phyloP scores from a whole-genome alignment of 2,329 filamentous ascomycete species.

The Plectosphaerella cucumerina region DNA sequence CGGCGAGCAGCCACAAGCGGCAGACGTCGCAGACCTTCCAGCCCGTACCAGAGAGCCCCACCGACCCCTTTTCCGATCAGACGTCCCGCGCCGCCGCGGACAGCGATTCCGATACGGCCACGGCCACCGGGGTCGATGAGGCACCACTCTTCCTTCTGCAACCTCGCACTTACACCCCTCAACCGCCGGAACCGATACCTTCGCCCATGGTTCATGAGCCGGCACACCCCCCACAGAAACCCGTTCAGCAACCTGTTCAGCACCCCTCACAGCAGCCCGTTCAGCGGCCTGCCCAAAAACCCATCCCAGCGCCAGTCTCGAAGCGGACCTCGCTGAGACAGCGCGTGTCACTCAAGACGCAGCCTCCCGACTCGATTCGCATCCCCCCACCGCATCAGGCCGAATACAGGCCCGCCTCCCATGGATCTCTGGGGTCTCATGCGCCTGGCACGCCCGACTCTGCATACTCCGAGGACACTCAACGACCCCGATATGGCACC shows the following conservation, averaged over 20 bases:
- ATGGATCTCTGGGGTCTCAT: slow-evolving; percentile 21
- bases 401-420: slow-evolving; percentile 26
- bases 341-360: slow-evolving; percentile 49
- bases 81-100: neutral
- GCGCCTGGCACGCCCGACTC: slow-evolving; percentile 34
- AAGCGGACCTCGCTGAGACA: slow-evolving; percentile 47
- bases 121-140: slow-evolving; percentile 21
- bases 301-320: slow-evolving; percentile 11
- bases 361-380: slow-evolving; percentile 48
- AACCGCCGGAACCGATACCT: slow-evolving; percentile 41
- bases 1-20: neutral
- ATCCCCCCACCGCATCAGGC: slow-evolving; percentile 40
- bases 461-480: slow-evolving; percentile 44
- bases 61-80: neutral
- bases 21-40: neutral
- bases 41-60: neutral
- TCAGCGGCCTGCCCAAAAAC: neutral
- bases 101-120: neutral
- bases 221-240: slow-evolving; percentile 4
- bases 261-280: slow-evolving; percentile 6
- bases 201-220: slow-evolving; percentile 37
- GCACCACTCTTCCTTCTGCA: slow-evolving; percentile 49
- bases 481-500: slow-evolving; percentile 15
- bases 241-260: slow-evolving; percentile 5
- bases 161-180: slow-evolving; percentile 54